phyloP scores from a whole-genome alignment of 768 basidiomycete species.

The Lactarius psammicola region DNA sequence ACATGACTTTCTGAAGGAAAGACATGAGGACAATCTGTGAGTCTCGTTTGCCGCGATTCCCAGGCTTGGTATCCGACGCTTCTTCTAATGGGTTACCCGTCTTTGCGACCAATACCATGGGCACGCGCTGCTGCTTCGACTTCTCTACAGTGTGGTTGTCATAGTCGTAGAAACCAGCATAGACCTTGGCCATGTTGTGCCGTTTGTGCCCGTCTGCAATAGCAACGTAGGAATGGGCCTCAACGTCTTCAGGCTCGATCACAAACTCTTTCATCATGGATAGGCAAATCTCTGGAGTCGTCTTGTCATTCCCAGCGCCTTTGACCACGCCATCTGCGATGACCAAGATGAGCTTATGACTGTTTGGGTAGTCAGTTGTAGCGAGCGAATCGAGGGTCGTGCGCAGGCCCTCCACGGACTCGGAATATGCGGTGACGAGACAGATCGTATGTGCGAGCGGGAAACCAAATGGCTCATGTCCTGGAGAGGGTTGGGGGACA shows the following conservation, averaged over 20 bases:
- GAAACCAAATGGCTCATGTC: slow-evolving; percentile 95
- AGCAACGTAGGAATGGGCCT: slow-evolving; percentile 94
- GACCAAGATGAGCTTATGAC: slow-evolving; percentile 92
- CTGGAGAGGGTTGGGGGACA: slow-evolving; percentile 87
- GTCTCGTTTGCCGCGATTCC: slow-evolving; percentile 98
- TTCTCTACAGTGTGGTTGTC: slow-evolving; percentile 85
- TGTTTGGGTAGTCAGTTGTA: slow-evolving; percentile 98
- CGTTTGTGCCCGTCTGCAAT: slow-evolving; percentile 99
- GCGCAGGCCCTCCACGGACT: slow-evolving; percentile 91
- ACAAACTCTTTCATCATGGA: slow-evolving; percentile 97
- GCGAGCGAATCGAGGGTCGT: slow-evolving; percentile 98
- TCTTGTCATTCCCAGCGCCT: slow-evolving; percentile 84
- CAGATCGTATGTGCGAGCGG: slow-evolving; percentile 92
- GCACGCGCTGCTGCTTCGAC: slow-evolving; percentile 95
- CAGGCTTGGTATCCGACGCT: slow-evolving; percentile 85
- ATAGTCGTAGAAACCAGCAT: slow-evolving; percentile 96
- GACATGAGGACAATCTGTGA: slow-evolving; percentile 97
- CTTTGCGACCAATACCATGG: slow-evolving; percentile 94
- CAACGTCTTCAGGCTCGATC: slow-evolving; percentile 76
- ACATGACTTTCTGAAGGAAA: slow-evolving; percentile 99
- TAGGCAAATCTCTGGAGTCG: slow-evolving; percentile 92
- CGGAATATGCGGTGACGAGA: slow-evolving; percentile 97
- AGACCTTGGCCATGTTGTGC: slow-evolving; percentile 99
- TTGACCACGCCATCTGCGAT: slow-evolving; percentile 99
- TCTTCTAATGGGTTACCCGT: slow-evolving; percentile 92